A percentile compares a stretch with the other conserved stretches of the same genome.
These are phyloP conservation scores for Thermochaetoides thermophila DNA, from an alignment of 495 filamentous ascomycete species.

Conservation along the genomic window DNA sequence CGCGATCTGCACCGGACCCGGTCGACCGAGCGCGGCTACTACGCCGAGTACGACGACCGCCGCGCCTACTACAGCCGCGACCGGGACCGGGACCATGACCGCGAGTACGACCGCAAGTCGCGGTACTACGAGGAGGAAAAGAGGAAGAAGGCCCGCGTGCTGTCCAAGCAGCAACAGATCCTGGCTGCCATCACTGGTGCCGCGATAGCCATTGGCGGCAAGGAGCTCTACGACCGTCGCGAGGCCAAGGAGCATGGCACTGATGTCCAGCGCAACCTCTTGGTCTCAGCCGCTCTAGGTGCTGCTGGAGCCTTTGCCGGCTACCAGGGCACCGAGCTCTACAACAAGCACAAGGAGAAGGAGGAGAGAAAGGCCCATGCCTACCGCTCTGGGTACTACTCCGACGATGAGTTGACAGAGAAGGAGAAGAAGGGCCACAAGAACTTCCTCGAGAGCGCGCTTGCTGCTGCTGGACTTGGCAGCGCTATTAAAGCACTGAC, in stretches of 20 bases:
- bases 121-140: slow-evolving; percentile 31
- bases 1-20: slow-evolving; percentile 38
- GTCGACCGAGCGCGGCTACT: slow-evolving; percentile 32
- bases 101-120: slow-evolving; percentile 31
- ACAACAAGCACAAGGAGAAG: slow-evolving; percentile 35
- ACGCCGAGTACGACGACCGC: slow-evolving; percentile 30
- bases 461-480: slow-evolving; percentile 54
- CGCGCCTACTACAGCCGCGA: slow-evolving; percentile 24
- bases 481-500: slow-evolving; percentile 40
- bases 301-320: slow-evolving; percentile 40
- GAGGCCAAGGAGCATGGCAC: slow-evolving; percentile 30
- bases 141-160: slow-evolving; percentile 29
- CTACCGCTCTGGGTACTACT: slow-evolving; percentile 35
- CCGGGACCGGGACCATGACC: too few relatives aligned
- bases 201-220: slow-evolving; percentile 37
- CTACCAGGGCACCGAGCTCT: slow-evolving; percentile 38
- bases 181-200: slow-evolving; percentile 39
- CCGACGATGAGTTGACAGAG: slow-evolving; percentile 36
- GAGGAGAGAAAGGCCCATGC: slow-evolving; percentile 32
- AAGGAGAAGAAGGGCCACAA: slow-evolving; percentile 43
- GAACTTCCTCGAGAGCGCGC: slow-evolving; percentile 56
- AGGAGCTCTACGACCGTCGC: slow-evolving; percentile 41
- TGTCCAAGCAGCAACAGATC: slow-evolving; percentile 43
- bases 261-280: slow-evolving; percentile 34
- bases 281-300: slow-evolving; percentile 37